Evolutionary conservation across 148 eudicot species (phyloP).

Genomic region (Polygonum aviculare): DNA sequence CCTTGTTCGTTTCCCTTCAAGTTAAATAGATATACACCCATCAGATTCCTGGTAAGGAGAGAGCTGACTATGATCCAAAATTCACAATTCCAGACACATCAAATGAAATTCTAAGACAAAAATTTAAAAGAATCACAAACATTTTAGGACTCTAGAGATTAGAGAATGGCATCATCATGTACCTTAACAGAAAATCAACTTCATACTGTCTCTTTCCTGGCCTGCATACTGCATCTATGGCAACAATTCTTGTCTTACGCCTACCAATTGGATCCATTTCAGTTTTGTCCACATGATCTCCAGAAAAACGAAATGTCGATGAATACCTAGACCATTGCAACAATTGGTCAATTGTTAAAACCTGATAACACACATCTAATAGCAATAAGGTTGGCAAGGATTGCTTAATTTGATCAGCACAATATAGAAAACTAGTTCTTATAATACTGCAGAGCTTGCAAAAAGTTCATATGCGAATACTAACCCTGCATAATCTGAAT

Average conservation of each 20-base stretch:
- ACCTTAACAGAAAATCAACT: not conserved
- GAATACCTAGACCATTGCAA: slow-evolving; percentile 47
- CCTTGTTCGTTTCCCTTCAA: not conserved
- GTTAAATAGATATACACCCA: not conserved
- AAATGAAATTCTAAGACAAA: not conserved
- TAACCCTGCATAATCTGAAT: slow-evolving; percentile 78
- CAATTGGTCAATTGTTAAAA: not conserved
- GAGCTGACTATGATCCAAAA: not conserved
- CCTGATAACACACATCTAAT: not conserved
- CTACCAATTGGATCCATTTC: slow-evolving; percentile 57
- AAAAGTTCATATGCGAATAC: slow-evolving; percentile 18
- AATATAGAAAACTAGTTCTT: not conserved
- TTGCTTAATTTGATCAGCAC: not conserved
- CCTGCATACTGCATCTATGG: slow-evolving; percentile 66
- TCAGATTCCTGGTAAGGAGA: not conserved
- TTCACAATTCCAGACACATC: not conserved
- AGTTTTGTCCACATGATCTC: slow-evolving; percentile 54
- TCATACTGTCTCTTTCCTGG: not conserved
- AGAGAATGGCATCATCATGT: not conserved
- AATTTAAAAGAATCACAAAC: not conserved
- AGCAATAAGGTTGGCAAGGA: not conserved
- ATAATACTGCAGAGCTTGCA: not conserved
- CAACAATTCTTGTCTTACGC: slow-evolving; percentile 68
- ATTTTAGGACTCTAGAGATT: not conserved
- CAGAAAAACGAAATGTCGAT: slow-evolving; percentile 64